These are phyloP conservation scores for Diplocarpon mali DNA, from an alignment of 2,329 filamentous ascomycete genomes.

Conservation along the genomic window DNA sequence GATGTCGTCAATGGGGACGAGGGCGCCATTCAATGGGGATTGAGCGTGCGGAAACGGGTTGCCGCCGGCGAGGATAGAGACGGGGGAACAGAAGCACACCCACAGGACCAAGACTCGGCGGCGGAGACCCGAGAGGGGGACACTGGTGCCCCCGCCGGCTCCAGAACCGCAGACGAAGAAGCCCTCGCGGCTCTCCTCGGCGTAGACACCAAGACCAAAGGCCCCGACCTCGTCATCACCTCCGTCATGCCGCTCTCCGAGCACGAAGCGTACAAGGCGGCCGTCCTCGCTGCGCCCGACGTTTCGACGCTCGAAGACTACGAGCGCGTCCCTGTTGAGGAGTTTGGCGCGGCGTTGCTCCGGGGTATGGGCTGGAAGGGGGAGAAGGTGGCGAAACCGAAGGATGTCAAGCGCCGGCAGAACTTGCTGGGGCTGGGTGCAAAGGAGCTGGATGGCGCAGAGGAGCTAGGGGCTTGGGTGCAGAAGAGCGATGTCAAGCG, in stretches of 20 bases:
- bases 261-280: constrained; percentile 56
- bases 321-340: constrained; percentile 79
- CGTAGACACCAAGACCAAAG: constrained; percentile 35
- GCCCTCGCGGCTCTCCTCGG: constrained; percentile 59
- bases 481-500: constrained; percentile 50
- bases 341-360: constrained; percentile 83
- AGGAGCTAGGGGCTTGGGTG: constrained; percentile 74
- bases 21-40: constrained; percentile 33
- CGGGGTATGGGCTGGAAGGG: constrained; percentile 93
- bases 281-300: constrained; percentile 62
- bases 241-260: constrained; percentile 36
- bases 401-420: constrained; percentile 58
- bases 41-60: constrained; percentile 35
- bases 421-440: constrained; percentile 82
- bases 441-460: constrained; percentile 60
- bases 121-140: constrained; percentile 1
- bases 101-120: constrained; percentile 9
- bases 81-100: background rate
- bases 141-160: constrained; percentile 16
- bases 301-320: constrained; percentile 74
- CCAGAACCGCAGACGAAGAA: constrained; percentile 44
- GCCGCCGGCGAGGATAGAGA: constrained; percentile 15
- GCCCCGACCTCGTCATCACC: constrained; percentile 42
- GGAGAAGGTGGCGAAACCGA: constrained; percentile 37
- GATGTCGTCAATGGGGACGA: constrained; percentile 38